Conservation (phyloP, 441 rosid genomes). For the Croton laevigatus region DNA sequence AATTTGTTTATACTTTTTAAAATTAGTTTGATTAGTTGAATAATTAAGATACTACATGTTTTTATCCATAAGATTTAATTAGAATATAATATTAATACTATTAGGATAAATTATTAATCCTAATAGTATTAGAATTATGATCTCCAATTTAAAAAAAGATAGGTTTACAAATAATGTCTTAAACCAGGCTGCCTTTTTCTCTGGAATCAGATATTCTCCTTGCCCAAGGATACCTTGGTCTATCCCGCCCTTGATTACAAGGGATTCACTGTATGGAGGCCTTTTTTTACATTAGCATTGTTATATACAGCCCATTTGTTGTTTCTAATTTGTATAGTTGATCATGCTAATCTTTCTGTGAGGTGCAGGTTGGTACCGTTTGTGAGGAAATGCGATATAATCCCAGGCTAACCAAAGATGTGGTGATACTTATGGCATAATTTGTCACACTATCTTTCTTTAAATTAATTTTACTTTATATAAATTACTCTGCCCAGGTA, state of each 20-base stretch:
- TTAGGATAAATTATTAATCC: no score
- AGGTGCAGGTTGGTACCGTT: conserved; percentile 71
- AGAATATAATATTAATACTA: no score
- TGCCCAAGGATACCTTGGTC: conserved; percentile 80
- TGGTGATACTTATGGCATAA: conserved; percentile 36
- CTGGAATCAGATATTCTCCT: conserved; percentile 60
- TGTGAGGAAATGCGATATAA: conserved; percentile 79
- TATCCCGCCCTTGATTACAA: conserved; percentile 93
- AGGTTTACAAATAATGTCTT: no score
- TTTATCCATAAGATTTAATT: no score
- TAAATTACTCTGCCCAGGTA: neutral
- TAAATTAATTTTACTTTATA: neutral
- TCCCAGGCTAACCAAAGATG: conserved; percentile 76
- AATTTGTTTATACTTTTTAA: no score
- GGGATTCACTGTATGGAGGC: conserved; percentile 62
- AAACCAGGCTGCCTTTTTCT: conserved; percentile 6
- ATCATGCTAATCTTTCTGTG: conserved; percentile 13
- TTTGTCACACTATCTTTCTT: neutral
- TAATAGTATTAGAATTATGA: no score
- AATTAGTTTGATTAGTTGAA: no score
- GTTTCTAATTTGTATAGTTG: neutral
- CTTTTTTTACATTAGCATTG: neutral
- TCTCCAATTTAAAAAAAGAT: no score
- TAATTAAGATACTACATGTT: no score
- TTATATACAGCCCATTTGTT: neutral